phyloP scores from a whole-genome alignment of 75 land plant genomes.

The Pinus taeda region DNA sequence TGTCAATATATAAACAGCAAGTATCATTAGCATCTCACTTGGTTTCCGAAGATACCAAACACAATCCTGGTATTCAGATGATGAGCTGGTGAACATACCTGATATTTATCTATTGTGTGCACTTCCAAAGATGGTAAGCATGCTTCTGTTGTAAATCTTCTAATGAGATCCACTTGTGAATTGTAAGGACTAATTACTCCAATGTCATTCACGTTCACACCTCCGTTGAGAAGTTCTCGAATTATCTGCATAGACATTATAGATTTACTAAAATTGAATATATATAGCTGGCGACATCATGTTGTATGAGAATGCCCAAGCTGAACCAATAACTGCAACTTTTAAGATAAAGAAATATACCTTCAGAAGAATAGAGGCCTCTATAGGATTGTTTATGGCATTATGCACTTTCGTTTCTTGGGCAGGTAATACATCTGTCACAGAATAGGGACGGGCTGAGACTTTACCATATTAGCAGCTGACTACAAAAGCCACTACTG shows the following conservation, averaged over 20 bases:
- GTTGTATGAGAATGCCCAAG: background rate
- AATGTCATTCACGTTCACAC: constrained; percentile 43
- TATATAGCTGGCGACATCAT: background rate
- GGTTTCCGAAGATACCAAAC: background rate
- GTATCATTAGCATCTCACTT: background rate
- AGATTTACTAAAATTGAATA: background rate
- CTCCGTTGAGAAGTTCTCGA: constrained; percentile 32
- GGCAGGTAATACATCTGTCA: constrained; percentile 53
- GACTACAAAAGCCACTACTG: constrained; percentile 1
- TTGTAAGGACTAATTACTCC: constrained; percentile 92
- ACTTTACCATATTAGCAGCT: background rate
- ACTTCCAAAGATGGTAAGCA: constrained; percentile 50
- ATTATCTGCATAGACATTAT: constrained; percentile 27
- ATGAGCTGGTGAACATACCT: constrained; percentile 34
- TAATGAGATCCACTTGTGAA: constrained; percentile 66
- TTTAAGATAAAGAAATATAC: constrained; percentile 17
- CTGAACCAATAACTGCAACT: background rate
- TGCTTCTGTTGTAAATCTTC: constrained; percentile 17
- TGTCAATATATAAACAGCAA: background rate
- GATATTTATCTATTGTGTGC: constrained; percentile 88
- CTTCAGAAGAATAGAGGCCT: constrained; percentile 54
- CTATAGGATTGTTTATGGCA: constrained; percentile 52
- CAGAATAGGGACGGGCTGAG: background rate
- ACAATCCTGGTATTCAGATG: background rate
- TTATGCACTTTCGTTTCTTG: constrained; percentile 41